These are phyloP conservation scores for Verticillium nonalfalfae DNA, from an alignment of 2,329 filamentous ascomycete genomes.

Conservation along the genomic window DNA sequence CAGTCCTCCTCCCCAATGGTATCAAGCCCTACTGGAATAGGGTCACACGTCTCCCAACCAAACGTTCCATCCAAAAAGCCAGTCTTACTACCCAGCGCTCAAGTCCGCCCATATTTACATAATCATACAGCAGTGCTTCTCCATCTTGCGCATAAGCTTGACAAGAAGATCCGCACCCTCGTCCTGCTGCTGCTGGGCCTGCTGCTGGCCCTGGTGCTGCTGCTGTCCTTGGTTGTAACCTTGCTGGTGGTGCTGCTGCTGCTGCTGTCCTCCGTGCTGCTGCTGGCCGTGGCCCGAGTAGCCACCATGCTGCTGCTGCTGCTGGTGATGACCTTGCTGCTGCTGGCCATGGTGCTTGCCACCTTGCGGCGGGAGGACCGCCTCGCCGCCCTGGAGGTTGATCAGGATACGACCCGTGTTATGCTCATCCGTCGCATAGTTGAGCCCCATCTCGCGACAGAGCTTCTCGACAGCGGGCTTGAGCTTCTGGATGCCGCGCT, in stretches of 20 bases:
- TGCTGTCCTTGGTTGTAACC: conserved; percentile 26
- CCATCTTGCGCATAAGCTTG: conserved; percentile 58
- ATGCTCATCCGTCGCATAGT: conserved; percentile 71
- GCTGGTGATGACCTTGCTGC: conserved; percentile 19
- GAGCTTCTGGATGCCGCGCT: conserved; percentile 80
- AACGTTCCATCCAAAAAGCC: background rate
- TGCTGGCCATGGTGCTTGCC: conserved; percentile 17
- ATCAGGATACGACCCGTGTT: conserved; percentile 89
- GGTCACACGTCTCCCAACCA: background rate
- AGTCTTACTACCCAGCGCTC: background rate
- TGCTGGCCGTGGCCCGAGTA: conserved; percentile 19
- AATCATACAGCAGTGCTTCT: conserved; percentile 65
- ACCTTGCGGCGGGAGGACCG: conserved; percentile 31
- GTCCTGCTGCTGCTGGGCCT: conserved; percentile 31
- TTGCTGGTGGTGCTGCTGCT: conserved; percentile 33
- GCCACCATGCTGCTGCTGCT: conserved; percentile 23
- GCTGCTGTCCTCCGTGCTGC: conserved; percentile 31
- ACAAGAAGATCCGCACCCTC: conserved; percentile 56
- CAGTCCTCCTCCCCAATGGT: background rate
- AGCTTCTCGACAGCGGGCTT: conserved; percentile 91
- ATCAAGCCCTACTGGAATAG: background rate
- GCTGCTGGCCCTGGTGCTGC: conserved; percentile 19
- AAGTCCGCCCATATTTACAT: conserved; percentile 47
- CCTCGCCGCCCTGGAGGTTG: conserved; percentile 70
- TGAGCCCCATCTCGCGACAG: conserved; percentile 74